Conservation (phyloP, 441 rosid species). For the Daphne laureola region DNA sequence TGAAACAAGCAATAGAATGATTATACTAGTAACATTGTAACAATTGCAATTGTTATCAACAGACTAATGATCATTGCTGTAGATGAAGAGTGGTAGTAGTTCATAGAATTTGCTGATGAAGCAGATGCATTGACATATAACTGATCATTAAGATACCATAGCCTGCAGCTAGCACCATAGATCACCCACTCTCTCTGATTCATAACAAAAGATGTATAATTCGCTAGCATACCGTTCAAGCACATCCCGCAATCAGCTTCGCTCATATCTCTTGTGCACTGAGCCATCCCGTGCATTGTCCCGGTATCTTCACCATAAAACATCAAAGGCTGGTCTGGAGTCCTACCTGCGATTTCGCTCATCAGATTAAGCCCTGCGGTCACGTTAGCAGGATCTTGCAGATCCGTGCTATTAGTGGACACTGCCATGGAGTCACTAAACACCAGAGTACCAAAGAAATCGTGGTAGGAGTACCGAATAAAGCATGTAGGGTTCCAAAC, state of each 20-base stretch:
- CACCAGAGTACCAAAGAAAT: conserved; percentile 30
- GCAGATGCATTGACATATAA: conserved; percentile 28
- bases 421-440: conserved; percentile 18
- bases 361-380: conserved; percentile 22
- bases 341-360: conserved; percentile 22
- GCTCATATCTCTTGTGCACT: conserved; percentile 30
- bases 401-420: conserved; percentile 20
- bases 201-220: conserved; percentile 20
- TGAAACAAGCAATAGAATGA: too few species aligned
- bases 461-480: conserved; percentile 22
- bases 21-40: too few species aligned
- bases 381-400: conserved; percentile 25
- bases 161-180: conserved; percentile 36
- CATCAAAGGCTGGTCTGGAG: conserved; percentile 23
- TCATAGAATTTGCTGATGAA: conserved; percentile 5
- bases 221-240: conserved; percentile 17
- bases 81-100: too few species aligned
- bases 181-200: conserved; percentile 34
- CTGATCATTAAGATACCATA: conserved; percentile 31
- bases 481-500: conserved; percentile 32
- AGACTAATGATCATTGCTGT: too few species aligned
- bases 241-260: conserved; percentile 23
- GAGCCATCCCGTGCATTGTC: conserved; percentile 40
- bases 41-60: too few species aligned
- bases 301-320: conserved; percentile 22